Percentiles rank a stretch among this genome's conserved stretches.
phyloP scores from a whole-genome alignment of 2,329 filamentous ascomycete species.

The Sphaerulina musiva region DNA sequence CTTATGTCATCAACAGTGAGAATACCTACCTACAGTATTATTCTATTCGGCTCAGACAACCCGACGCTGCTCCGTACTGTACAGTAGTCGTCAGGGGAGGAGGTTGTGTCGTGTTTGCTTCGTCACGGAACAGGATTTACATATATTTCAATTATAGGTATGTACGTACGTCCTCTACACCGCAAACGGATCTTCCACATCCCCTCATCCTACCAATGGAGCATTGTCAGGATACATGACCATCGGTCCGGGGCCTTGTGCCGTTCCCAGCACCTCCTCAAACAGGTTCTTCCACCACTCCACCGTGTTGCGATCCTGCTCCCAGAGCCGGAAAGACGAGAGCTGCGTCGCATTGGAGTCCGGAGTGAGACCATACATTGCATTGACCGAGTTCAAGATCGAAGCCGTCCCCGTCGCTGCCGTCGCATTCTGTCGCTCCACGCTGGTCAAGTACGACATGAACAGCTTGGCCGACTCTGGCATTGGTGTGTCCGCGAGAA shows the following conservation, averaged over 20 bases:
- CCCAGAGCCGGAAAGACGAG: conserved; percentile 12
- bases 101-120: not conserved
- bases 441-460: conserved; percentile 33
- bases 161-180: too few relatives aligned
- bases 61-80: too few relatives aligned
- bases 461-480: conserved; percentile 46
- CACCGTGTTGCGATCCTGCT: conserved; percentile 15
- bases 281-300: conserved; percentile 24
- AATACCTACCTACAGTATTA: too few relatives aligned
- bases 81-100: too few relatives aligned
- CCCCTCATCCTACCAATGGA: not conserved
- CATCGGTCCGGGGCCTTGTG: conserved; percentile 17
- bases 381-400: conserved; percentile 10
- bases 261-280: conserved; percentile 19
- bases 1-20: too few relatives aligned
- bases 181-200: not conserved
- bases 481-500: conserved; percentile 41
- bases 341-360: conserved; percentile 14
- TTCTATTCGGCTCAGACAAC: too few relatives aligned
- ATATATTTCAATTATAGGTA: too few relatives aligned
- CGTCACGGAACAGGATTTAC: not conserved
- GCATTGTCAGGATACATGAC: conserved; percentile 13
- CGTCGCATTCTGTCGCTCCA: conserved; percentile 8
- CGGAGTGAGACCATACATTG: conserved; percentile 5
- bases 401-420: not conserved